phyloP scores from a whole-genome alignment of 306 rosid genomes.

The Corylus heterophylla region DNA sequence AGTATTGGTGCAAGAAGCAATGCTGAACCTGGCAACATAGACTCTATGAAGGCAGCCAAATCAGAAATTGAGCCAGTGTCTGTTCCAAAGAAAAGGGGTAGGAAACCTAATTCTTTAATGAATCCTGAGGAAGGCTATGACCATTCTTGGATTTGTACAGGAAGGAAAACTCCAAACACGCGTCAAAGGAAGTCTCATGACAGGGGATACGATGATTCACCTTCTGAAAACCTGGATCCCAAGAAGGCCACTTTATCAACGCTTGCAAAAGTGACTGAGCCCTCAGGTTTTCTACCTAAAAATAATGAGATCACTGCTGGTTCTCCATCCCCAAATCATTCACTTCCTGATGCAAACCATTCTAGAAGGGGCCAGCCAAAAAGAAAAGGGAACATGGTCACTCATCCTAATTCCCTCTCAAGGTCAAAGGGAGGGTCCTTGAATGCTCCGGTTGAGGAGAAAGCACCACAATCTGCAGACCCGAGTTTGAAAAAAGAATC shows the following conservation, averaged over 20 bases:
- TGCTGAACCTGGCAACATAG: slow-evolving; percentile 28
- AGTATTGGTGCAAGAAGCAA: slow-evolving; percentile 20
- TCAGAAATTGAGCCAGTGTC: slow-evolving; percentile 37
- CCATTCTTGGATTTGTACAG: slow-evolving; percentile 41
- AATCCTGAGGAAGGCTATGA: slow-evolving; percentile 78
- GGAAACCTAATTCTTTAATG: slow-evolving; percentile 72
- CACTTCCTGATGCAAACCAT: slow-evolving; percentile 21
- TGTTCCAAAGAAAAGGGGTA: slow-evolving; percentile 58
- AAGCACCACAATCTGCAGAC: slow-evolving; percentile 23
- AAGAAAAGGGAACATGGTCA: slow-evolving; percentile 33
- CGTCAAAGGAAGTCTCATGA: slow-evolving; percentile 30
- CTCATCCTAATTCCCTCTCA: slow-evolving; percentile 24
- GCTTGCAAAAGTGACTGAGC: slow-evolving; percentile 25
- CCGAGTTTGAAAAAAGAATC: slow-evolving; percentile 26
- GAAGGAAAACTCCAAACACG: slow-evolving; percentile 32
- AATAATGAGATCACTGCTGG: slow-evolving; percentile 24
- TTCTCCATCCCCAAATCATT: slow-evolving; percentile 6
- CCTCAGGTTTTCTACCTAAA: slow-evolving; percentile 30
- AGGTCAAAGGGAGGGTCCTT: slow-evolving; percentile 27
- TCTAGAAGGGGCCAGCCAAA: slow-evolving; percentile 41
- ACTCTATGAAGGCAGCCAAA: slow-evolving; percentile 23
- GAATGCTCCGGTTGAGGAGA: slow-evolving; percentile 28
- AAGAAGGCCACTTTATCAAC: slow-evolving; percentile 22
- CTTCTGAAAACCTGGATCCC: slow-evolving; percentile 25
- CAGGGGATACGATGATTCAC: slow-evolving; percentile 17